phyloP scores from a whole-genome alignment of 2,329 filamentous ascomycete species.

The Paraphoma chrysanthemicola region DNA sequence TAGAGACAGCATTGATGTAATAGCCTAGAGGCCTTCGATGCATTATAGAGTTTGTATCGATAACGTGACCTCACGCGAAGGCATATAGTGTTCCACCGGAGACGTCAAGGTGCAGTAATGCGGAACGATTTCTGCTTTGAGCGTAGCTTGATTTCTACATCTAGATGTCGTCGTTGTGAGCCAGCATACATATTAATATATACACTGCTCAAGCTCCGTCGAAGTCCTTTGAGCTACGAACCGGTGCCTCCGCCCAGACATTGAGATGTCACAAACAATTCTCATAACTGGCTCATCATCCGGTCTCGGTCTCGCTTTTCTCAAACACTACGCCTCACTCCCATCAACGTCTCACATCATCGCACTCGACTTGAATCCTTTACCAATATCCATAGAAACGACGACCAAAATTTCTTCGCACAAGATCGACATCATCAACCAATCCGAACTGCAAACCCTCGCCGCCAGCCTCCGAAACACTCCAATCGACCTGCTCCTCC shows the following conservation, averaged over 20 bases:
- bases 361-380: conserved; percentile 26
- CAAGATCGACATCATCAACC: conserved; percentile 16
- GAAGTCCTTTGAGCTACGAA: no score
- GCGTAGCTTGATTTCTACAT: neutral
- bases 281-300: conserved; percentile 93
- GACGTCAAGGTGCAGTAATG: neutral
- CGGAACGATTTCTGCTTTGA: neutral
- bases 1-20: no score
- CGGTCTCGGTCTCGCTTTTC: conserved; percentile 79
- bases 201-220: no score
- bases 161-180: no score
- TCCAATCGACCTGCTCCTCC: conserved; percentile 50
- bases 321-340: conserved; percentile 30
- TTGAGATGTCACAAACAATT: conserved; percentile 62
- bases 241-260: no score
- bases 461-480: conserved; percentile 14
- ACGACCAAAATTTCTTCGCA: conserved; percentile 12
- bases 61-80: no score
- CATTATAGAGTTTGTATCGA: no score
- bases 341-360: conserved; percentile 17
- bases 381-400: conserved; percentile 3
- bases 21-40: no score
- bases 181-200: no score
- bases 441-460: conserved; percentile 9
- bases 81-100: no score